Percentiles rank a stretch among this genome's conserved stretches.
phyloP scores from a whole-genome alignment of 2,329 filamentous ascomycete genomes.

The Epichloe scottii region DNA sequence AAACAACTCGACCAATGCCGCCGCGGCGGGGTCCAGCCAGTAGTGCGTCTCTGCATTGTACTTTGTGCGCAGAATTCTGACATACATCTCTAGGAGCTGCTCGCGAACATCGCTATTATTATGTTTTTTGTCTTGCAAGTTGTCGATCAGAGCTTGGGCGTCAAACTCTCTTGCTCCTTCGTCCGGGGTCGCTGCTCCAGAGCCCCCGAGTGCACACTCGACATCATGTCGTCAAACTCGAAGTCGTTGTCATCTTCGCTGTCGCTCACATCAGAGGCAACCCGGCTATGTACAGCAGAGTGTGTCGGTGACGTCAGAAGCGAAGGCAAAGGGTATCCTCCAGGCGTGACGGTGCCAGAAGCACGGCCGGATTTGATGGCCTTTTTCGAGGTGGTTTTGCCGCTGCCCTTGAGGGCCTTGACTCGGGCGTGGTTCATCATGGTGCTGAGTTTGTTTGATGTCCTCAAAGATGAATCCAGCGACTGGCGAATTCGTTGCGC shows the following conservation, averaged over 20 bases:
- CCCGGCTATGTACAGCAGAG: constrained; percentile 48
- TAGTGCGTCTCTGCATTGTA: constrained; percentile 21
- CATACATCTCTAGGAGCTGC: constrained; percentile 20
- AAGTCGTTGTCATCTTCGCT: constrained; percentile 33
- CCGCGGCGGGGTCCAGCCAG: constrained; percentile 43
- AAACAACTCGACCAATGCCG: constrained; percentile 49
- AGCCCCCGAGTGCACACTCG: constrained; percentile 29
- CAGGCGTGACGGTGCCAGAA: constrained; percentile 45
- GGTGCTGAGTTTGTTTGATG: not conserved
- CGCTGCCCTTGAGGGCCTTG: constrained; percentile 55
- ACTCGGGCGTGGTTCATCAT: constrained; percentile 53
- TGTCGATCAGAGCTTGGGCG: constrained; percentile 49
- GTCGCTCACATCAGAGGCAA: constrained; percentile 48
- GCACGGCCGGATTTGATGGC: constrained; percentile 45
- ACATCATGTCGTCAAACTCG: constrained; percentile 31
- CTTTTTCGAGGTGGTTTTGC: constrained; percentile 61
- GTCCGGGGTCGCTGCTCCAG: constrained; percentile 42
- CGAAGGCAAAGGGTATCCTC: constrained; percentile 45
- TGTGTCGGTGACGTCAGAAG: constrained; percentile 42
- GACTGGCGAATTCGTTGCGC: not conserved
- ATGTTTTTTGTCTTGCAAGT: constrained; percentile 63
- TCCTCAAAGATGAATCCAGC: not conserved
- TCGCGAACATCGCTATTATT: constrained; percentile 62
- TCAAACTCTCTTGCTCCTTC: constrained; percentile 56
- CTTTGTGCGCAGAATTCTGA: constrained; percentile 40